Base-by-base conservation (phyloP, 176 grass and related monocot genomes). In the Cymbopogon citratus region DNA sequence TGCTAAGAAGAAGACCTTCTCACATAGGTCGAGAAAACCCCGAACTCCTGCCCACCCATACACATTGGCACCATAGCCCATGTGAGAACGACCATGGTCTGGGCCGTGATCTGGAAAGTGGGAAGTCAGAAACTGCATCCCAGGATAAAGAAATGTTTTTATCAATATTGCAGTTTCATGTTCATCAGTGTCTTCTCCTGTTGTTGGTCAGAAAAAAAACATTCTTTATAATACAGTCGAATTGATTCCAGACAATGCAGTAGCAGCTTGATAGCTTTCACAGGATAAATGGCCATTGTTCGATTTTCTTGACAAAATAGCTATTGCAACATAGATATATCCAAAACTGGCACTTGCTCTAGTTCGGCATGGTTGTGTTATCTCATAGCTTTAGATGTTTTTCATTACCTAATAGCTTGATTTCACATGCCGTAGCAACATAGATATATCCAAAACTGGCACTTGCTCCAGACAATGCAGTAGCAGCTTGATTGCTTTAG, bases 171-270 rank as follows among this genome's bases (percentile, higher is more conserved):
- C 15, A 25, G 16, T 60, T 45, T 6, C 54, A 48, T 49, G n/a
- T 52, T 45, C 33, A 21, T 23, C 1, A 23, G 41, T 12, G 27
- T 63, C 36, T 74, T 82, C 35, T 79, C 12, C 26, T 66, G 33
- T 43, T 35, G 1, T 57, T 24, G n/a, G 26, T 23, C 33, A n/a
- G 45, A n/a, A 33, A 33, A 25, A 65, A 74, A 88, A 78, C 75
- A 79, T n/a, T 39, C 35, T 27, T 71, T 34, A 48, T 74, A 6
- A 51, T 75, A 84, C 61, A 84, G 29, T 62, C 7, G 81, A 74
- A 31, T 77, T 52, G 21, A 52, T 18, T 49, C 15, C 43, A 64
- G 69, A 54, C 41, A 87, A 51, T 62, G 44, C 61, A 36, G 68
- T 43, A 44, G 36, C 5, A 70, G 38, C n/a, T 44, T 71, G 2